Conservation (phyloP, 1,284 basidiomycete genomes). For the Apiotrichum laibachii region DNA sequence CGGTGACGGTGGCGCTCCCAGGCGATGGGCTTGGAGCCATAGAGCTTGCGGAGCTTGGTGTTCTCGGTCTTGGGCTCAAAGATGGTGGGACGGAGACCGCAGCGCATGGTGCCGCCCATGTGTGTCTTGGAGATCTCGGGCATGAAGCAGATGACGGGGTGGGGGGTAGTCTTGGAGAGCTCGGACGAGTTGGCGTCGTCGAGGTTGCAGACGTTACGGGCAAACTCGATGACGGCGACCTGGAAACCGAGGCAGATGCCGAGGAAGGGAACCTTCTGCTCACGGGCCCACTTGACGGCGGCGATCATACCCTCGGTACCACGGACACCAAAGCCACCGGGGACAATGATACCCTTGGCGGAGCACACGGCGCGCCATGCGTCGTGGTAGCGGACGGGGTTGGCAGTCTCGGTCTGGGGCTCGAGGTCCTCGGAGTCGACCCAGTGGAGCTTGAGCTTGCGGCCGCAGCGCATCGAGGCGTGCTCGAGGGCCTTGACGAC, state of each 20-base stretch:
- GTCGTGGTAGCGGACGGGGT: constrained; percentile 90
- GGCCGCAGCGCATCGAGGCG: constrained; percentile 84
- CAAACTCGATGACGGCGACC: constrained; percentile 93
- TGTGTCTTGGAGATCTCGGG: constrained; percentile 97
- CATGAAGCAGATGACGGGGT: constrained; percentile 94
- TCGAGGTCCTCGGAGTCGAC: constrained; percentile 96
- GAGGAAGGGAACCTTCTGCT: constrained; percentile 90
- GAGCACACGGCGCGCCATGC: constrained; percentile 92
- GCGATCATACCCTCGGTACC: constrained; percentile 97
- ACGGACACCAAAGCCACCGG: constrained; percentile 90
- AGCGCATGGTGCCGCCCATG: constrained; percentile 97
- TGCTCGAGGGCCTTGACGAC: constrained; percentile 97
- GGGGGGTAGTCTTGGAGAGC: constrained; percentile 60
- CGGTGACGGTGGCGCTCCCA: constrained; percentile 98
- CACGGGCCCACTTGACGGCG: constrained; percentile 93
- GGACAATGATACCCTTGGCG: constrained; percentile 90
- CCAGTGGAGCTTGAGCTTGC: constrained; percentile 87
- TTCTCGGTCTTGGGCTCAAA: constrained; percentile 65
- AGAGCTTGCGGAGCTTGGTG: constrained; percentile 73
- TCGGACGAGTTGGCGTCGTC: constrained; percentile 83
- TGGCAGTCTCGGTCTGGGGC: constrained; percentile 67
- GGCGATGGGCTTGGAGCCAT: constrained; percentile 76
- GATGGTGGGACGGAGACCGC: constrained; percentile 89
- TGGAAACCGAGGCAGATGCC: constrained; percentile 99
- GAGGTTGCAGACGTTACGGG: constrained; percentile 76